phyloP scores from a whole-genome alignment of 1,284 basidiomycete genomes.

The Naganishia cerealis region DNA sequence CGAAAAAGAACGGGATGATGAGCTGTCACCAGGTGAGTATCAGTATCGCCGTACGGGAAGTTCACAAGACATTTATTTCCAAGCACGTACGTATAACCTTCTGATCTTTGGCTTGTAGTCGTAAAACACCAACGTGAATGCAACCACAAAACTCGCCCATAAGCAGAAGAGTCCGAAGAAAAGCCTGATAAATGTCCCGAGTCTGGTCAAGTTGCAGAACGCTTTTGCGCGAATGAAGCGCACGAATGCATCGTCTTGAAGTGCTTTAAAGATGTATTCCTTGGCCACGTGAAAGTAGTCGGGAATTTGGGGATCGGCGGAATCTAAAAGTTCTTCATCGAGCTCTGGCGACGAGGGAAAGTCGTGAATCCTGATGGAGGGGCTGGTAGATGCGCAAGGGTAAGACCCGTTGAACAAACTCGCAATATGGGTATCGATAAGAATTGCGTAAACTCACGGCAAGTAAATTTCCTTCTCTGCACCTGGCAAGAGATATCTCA shows the following conservation, averaged over 20 bases:
- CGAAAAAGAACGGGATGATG: constrained; percentile 90
- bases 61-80: background rate
- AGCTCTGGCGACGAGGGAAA: constrained; percentile 58
- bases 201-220: constrained; percentile 91
- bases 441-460: constrained; percentile 56
- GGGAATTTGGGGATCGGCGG: constrained; percentile 80
- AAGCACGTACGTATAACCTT: constrained; percentile 83
- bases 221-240: constrained; percentile 93
- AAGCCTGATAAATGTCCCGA: constrained; percentile 79
- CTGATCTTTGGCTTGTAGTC: constrained; percentile 84
- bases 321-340: constrained; percentile 51
- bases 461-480: constrained; percentile 85
- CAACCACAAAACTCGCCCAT: constrained; percentile 87
- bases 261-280: constrained; percentile 93
- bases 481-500: constrained; percentile 74
- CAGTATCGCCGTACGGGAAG: background rate
- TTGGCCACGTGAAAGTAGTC: constrained; percentile 97
- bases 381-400: constrained; percentile 48
- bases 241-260: constrained; percentile 97
- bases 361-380: constrained; percentile 64
- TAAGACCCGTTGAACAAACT: background rate
- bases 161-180: constrained; percentile 79
- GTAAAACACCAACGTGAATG: constrained; percentile 88
- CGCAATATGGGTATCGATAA: background rate
- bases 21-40: constrained; percentile 59